Percentiles rank a stretch among this genome's conserved stretches.
Conservation (phyloP, 495 filamentous ascomycete species). For the Venustampulla echinocandica region DNA sequence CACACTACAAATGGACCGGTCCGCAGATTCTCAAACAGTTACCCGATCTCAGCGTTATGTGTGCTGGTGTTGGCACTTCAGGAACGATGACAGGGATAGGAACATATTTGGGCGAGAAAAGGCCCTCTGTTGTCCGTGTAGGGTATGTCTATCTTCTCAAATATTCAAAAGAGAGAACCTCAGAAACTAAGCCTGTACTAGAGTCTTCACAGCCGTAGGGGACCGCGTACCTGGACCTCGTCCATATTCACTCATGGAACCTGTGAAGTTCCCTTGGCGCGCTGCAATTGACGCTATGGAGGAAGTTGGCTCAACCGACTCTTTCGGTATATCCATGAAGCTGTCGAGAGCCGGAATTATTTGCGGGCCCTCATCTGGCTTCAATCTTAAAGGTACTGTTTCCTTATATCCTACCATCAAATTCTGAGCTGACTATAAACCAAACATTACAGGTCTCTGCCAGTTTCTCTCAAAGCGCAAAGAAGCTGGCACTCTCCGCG, state of each 20-base stretch:
- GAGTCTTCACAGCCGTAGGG: slow-evolving; percentile 47
- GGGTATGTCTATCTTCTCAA: slow-evolving; percentile 24
- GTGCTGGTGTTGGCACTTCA: slow-evolving; percentile 48
- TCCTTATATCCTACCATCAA: not conserved
- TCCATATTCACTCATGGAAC: slow-evolving; percentile 40
- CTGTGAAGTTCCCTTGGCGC: slow-evolving; percentile 51
- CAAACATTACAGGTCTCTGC: not conserved
- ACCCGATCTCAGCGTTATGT: slow-evolving; percentile 50
- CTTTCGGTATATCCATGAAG: slow-evolving; percentile 44
- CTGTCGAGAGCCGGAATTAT: slow-evolving; percentile 50
- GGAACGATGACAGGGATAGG: slow-evolving; percentile 46
- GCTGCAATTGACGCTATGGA: slow-evolving; percentile 43
- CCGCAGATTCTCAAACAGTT: slow-evolving; percentile 49
- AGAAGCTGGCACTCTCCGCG: slow-evolving; percentile 31
- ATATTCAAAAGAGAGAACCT: not conserved
- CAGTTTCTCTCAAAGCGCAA: slow-evolving; percentile 43
- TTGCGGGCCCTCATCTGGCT: slow-evolving; percentile 51
- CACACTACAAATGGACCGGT: slow-evolving; percentile 53
- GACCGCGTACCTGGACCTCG: slow-evolving; percentile 51
- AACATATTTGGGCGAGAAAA: slow-evolving; percentile 42
- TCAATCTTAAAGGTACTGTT: slow-evolving; percentile 47
- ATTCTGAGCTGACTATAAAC: not conserved
- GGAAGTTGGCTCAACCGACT: slow-evolving; percentile 44
- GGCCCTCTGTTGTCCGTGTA: slow-evolving; percentile 41
- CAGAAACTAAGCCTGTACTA: not conserved